Conservation (phyloP, 352 stramenopile genomes). For the Labyrinthula sp. region DNA sequence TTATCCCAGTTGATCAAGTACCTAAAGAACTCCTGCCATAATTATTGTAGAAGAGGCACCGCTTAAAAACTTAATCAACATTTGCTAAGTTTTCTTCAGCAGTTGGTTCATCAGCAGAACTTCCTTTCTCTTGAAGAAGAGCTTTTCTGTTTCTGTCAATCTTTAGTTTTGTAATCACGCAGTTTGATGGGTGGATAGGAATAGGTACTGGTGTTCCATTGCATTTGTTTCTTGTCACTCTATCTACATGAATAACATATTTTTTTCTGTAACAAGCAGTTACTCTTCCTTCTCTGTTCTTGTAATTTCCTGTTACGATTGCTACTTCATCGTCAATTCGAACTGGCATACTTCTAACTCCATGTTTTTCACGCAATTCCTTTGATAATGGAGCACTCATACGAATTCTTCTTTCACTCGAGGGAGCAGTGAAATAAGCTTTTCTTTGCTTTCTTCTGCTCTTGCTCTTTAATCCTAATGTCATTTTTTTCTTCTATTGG, state of each 20-base stretch:
- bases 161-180: constrained; percentile 99
- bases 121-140: too few species aligned
- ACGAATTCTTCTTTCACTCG: constrained; percentile 72
- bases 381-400: constrained; percentile 95
- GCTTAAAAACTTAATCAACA: too few species aligned
- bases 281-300: constrained; percentile 91
- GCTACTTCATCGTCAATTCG: constrained; percentile 96
- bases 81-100: too few species aligned
- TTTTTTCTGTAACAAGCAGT: constrained; percentile 94
- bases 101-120: too few species aligned
- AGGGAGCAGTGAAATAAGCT: constrained; percentile 94
- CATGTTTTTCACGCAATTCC: constrained; percentile 96
- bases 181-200: constrained; percentile 88
- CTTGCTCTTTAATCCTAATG: too few species aligned
- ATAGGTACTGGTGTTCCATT: constrained; percentile 84
- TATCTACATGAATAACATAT: constrained; percentile 97
- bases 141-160: constrained; percentile 98
- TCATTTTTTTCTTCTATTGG: too few species aligned
- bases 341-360: constrained; percentile 92
- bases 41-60: too few species aligned
- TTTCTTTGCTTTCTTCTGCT: constrained; percentile 95
- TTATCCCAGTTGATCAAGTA: too few species aligned
- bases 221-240: constrained; percentile 90
- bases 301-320: constrained; percentile 87
- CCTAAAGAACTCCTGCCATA: too few species aligned